Evolutionary conservation across 2,329 filamentous ascomycete species (phyloP).

Genomic region (Phoma sp.): DNA sequence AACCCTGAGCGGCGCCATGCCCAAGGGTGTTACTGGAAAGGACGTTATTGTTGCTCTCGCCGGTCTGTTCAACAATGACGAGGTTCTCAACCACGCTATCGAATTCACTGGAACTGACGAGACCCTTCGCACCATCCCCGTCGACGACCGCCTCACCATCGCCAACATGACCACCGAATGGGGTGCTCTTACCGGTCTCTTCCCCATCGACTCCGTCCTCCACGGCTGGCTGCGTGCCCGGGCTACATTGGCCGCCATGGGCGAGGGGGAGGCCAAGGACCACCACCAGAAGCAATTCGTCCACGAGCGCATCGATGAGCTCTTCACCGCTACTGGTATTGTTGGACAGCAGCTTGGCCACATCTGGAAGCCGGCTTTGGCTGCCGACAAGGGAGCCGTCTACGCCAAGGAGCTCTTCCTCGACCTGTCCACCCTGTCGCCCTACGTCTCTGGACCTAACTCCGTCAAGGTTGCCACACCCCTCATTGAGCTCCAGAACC

Average conservation of each 20-base stretch:
- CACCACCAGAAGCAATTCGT: slow-evolving; percentile 68
- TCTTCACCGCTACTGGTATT: slow-evolving; percentile 60
- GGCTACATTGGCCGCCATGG: slow-evolving; percentile 74
- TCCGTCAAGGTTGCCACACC: slow-evolving; percentile 88
- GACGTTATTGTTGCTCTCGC: slow-evolving; percentile 92
- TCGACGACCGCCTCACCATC: slow-evolving; percentile 78
- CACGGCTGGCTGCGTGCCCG: slow-evolving; percentile 78
- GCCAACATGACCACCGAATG: slow-evolving; percentile 85
- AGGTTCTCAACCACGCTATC: slow-evolving; percentile 89
- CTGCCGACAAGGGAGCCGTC: slow-evolving; percentile 76
- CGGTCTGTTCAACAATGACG: slow-evolving; percentile 82
- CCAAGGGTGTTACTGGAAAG: slow-evolving; percentile 85
- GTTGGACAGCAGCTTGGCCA: slow-evolving; percentile 45
- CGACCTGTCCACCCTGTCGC: slow-evolving; percentile 82
- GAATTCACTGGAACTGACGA: slow-evolving; percentile 85
- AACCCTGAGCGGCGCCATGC: slow-evolving; percentile 77
- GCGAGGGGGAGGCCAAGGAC: slow-evolving; percentile 56
- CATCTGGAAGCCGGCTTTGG: slow-evolving; percentile 63
- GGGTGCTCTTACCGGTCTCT: slow-evolving; percentile 76
- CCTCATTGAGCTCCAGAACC: slow-evolving; percentile 72
- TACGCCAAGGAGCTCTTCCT: slow-evolving; percentile 87
- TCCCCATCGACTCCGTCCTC: slow-evolving; percentile 79
- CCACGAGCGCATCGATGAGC: slow-evolving; percentile 74
- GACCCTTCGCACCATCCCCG: slow-evolving; percentile 74
- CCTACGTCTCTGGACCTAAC: slow-evolving; percentile 87